Evolutionary conservation across 495 filamentous ascomycete species (phyloP), one percentile per base, ranked within the genome.

Genomic region (Podospora pseudocomata): DNA sequence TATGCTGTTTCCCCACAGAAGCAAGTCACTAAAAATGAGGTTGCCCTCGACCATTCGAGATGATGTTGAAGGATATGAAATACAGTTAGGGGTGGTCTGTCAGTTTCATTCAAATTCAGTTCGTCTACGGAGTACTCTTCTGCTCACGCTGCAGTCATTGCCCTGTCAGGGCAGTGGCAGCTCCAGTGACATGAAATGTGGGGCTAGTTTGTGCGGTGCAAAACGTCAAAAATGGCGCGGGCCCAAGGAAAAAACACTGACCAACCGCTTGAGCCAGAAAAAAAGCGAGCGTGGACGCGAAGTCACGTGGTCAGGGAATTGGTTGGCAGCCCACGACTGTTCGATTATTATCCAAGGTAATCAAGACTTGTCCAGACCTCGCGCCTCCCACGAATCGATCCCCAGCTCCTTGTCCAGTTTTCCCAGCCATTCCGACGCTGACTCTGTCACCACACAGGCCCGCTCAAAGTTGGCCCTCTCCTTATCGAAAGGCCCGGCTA

Each of bases 291-390:
- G 58, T 55, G 68, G 68, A 73, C 71, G 68, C 71, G 71, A 73
- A 70, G 39, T 73, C 71, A 73, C 71, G 71, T 73, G 71, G 23
- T 16, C n/a, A 19, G 26, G 9, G 19, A n/a, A 64, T 64, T 67
- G 55, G 55, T 58, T 58, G 55, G 55, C 39, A 49, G 39, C 39
- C 39, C 39, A 49, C 39, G 13, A 6, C 34, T 39, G 34, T 39
- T 39, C 34, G 11, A 39, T 5, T 6, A 39, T 39, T 23, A 23
- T 23, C 23, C 23, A 23, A 23, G 23, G 23, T 23, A 5, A 39
- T 39, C 34, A 39, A 39, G 34, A 39, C 34, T 39, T 39, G 55
- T 58, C 23, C 23, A 58, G 23, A 11, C 23, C 55, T 58, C 23
- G 55, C 5, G 55, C 55, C 55, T 58, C n/a, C 16, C 56, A 59